Conservation (phyloP, 2,329 filamentous ascomycete genomes). For the Reticulascus tulasneorum region DNA sequence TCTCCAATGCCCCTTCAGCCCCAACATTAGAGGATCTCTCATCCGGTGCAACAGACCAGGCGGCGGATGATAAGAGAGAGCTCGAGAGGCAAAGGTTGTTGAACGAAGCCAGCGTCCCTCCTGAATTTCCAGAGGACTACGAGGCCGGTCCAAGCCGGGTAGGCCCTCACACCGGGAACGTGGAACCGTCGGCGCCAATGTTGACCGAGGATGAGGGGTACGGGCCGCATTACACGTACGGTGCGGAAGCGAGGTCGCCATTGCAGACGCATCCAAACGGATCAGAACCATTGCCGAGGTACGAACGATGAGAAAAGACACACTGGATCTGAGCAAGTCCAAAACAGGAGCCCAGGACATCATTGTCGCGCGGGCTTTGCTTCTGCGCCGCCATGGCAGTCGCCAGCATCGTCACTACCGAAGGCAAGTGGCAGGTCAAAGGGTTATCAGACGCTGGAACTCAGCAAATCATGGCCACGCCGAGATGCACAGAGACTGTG, state of each 20-base stretch:
- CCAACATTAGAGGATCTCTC: constrained; percentile 43
- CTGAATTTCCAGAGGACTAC: constrained; percentile 52
- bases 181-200: constrained; percentile 53
- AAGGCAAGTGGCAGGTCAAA: too few species aligned
- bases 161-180: constrained; percentile 20
- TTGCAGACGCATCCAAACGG: constrained; percentile 5
- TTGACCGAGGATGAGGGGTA: constrained; percentile 54
- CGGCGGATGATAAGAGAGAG: constrained; percentile 74
- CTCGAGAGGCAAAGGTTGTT: constrained; percentile 64
- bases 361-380: too few species aligned
- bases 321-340: too few species aligned
- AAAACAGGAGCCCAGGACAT: too few species aligned
- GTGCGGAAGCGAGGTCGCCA: constrained; percentile 6
- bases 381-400: too few species aligned
- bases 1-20: constrained; percentile 39
- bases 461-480: too few species aligned
- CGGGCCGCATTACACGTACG: constrained; percentile 25
- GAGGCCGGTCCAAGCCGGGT: constrained; percentile 29
- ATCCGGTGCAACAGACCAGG: constrained; percentile 19
- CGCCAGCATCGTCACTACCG: too few species aligned
- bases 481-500: too few species aligned
- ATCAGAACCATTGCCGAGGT: constrained; percentile 28
- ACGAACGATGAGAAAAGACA: constrained; percentile 32
- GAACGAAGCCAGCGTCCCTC: constrained; percentile 60
- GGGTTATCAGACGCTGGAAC: too few species aligned